Evolutionary conservation across 805 yeast genomes (phyloP), one percentile per base, ranked within the genome.

Genomic region (Yarrowia sp.): DNA sequence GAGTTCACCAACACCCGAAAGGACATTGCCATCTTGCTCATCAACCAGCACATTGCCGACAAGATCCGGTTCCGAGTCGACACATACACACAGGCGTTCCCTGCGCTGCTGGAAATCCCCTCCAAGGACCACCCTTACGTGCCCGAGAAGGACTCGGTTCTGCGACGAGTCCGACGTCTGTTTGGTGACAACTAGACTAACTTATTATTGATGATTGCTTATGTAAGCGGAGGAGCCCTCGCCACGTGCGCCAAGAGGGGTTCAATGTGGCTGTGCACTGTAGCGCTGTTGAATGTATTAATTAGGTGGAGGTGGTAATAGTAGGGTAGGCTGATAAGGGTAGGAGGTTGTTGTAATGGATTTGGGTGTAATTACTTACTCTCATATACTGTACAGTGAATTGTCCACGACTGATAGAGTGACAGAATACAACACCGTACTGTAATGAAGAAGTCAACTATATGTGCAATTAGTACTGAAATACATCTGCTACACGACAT

Each of bases 51-150:
- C 79, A 78, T 95, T 72, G 98, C 99, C 16, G 98, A 95, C 75
- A 84, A 87, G 73, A 94, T 95, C 69, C 85, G 99, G 79, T 83
- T 84, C 72, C 84, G 85, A 72, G 92, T 95, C 56, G 99, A 95
- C 75, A 83, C 86, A 59, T 95, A 85, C 80, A 87, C 96, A 16
- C 86, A 88, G 72, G 97, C 99, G 11, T 95, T 95, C 80, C 99
- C 99, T 9, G 98, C 99, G 2, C 87, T 95, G 59, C 83, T 95
- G 76, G 99, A 95, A 80, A 95, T 95, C 71, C 99, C 99, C 36
- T 92, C 98, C 15, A 95, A 95, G 82, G 99, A 95, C 77, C 98
- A 95, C 78, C 98, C 99, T 26, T 95, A 95, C 78, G 84, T 95
- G 78, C 99, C 99, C 22, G 98, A 94, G 78, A 95, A 94, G 86